These are phyloP conservation scores for Kuraishia piskuri DNA, from an alignment of 805 yeast species.

Conservation along the genomic window DNA sequence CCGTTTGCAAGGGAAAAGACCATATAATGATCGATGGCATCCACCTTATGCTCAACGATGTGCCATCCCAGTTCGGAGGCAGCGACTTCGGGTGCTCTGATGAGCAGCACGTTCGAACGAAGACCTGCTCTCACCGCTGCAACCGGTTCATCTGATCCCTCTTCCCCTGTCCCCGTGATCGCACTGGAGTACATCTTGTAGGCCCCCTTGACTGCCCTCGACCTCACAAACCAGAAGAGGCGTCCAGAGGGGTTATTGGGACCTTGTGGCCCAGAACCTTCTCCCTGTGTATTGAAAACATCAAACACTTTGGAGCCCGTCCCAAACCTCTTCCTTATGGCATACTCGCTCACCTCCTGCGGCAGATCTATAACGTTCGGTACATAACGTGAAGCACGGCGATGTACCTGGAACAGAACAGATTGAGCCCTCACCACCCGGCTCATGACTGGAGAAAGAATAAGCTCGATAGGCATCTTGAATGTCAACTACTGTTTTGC, in stretches of 20 bases:
- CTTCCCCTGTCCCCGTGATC: conserved; percentile 31
- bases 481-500: background rate
- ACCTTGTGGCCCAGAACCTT: conserved; percentile 27
- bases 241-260: conserved; percentile 33
- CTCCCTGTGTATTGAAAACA: conserved; percentile 39
- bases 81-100: conserved; percentile 40
- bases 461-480: conserved; percentile 50
- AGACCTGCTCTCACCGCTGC: conserved; percentile 54
- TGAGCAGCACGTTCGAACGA: conserved; percentile 48
- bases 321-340: conserved; percentile 48
- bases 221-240: conserved; percentile 45
- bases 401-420: conserved; percentile 43
- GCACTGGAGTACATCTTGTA: conserved; percentile 44
- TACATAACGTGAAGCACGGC: conserved; percentile 46
- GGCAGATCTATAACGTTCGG: conserved; percentile 41
- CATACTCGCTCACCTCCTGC: conserved; percentile 29
- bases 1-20: conserved; percentile 56
- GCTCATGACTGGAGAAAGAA: conserved; percentile 51
- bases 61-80: conserved; percentile 59
- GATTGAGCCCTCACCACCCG: conserved; percentile 51
- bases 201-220: conserved; percentile 62
- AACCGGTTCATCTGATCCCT: conserved; percentile 47
- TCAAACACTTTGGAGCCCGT: conserved; percentile 51
- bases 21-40: conserved; percentile 52
- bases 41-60: conserved; percentile 48